phyloP scores from a whole-genome alignment of 192 early-diverging fungal genomes.

The Umbelopsis sp. region DNA sequence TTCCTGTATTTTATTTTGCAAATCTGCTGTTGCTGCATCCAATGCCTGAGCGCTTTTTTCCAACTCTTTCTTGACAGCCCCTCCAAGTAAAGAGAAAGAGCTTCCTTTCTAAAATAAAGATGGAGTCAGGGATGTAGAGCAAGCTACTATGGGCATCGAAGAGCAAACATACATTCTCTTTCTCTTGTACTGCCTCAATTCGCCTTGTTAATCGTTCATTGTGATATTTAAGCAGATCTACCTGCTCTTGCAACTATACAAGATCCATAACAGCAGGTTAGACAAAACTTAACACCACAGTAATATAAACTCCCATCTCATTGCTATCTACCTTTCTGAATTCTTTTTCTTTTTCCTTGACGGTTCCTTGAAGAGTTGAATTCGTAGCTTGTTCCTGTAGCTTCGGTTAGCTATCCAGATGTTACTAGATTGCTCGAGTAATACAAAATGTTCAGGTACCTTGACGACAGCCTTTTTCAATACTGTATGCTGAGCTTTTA shows the following conservation, averaged over 20 bases:
- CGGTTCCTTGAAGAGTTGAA: constrained; percentile 46
- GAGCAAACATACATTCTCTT: constrained; percentile 33
- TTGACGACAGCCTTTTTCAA: constrained; percentile 62
- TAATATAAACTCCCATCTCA: background rate
- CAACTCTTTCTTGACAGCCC: constrained; percentile 56
- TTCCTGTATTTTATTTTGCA: constrained; percentile 59
- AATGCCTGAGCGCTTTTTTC: constrained; percentile 53
- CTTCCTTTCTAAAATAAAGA: constrained; percentile 33
- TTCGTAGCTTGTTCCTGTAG: constrained; percentile 59
- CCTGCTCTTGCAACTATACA: constrained; percentile 46
- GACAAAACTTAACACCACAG: background rate
- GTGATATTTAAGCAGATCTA: constrained; percentile 61
- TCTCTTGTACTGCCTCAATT: constrained; percentile 57
- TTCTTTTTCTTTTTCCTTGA: constrained; percentile 63
- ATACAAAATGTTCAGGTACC: constrained; percentile 28
- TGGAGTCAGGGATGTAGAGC: background rate
- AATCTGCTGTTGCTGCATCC: constrained; percentile 50
- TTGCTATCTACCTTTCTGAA: constrained; percentile 47
- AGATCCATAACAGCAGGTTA: background rate
- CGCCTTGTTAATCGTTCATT: constrained; percentile 63
- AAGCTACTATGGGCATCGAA: background rate
- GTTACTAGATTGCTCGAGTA: too few species aligned
- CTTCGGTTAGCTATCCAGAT: too few species aligned
- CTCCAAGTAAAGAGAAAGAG: constrained; percentile 43
- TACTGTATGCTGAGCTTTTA: constrained; percentile 63